phyloP scores from a whole-genome alignment of 2,329 filamentous ascomycete species.

The Ambrosiella cleistominuta region DNA sequence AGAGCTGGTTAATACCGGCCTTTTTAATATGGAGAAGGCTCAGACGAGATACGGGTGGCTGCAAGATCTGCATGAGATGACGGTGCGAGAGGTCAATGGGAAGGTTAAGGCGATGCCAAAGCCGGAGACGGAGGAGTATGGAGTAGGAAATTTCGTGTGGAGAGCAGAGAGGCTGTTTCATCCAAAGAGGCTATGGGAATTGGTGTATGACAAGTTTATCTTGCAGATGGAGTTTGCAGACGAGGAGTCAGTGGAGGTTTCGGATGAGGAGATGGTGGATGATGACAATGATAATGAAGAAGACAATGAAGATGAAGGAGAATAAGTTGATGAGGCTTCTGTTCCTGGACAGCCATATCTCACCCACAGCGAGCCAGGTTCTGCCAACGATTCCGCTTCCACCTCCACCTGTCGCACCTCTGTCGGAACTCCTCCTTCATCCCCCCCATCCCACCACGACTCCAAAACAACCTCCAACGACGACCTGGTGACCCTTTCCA shows the following conservation, averaged over 20 bases:
- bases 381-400: neutral
- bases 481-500: slow-evolving; percentile 19
- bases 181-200: slow-evolving; percentile 27
- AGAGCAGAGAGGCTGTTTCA: slow-evolving; percentile 38
- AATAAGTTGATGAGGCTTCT: neutral
- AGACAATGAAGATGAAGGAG: slow-evolving; percentile 18
- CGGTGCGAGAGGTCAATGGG: slow-evolving; percentile 35
- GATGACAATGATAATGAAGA: slow-evolving; percentile 18
- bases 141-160: slow-evolving; percentile 56
- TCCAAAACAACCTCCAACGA: slow-evolving; percentile 3
- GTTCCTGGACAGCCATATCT: slow-evolving; percentile 11
- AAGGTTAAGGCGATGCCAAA: slow-evolving; percentile 41
- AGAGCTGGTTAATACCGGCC: slow-evolving; percentile 46
- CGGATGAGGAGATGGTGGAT: slow-evolving; percentile 19
- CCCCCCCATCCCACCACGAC: slow-evolving; percentile 12
- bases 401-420: neutral
- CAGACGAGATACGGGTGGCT: slow-evolving; percentile 52
- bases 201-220: slow-evolving; percentile 33
- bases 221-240: slow-evolving; percentile 28
- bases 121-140: slow-evolving; percentile 57
- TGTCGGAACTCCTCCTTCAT: slow-evolving; percentile 13
- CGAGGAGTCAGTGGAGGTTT: slow-evolving; percentile 15
- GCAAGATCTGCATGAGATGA: slow-evolving; percentile 51
- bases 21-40: slow-evolving; percentile 47
- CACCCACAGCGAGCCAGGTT: neutral